Evolutionary conservation across 169 alveolate genomes (phyloP).

Genomic region (Plasmodium vinckei): DNA sequence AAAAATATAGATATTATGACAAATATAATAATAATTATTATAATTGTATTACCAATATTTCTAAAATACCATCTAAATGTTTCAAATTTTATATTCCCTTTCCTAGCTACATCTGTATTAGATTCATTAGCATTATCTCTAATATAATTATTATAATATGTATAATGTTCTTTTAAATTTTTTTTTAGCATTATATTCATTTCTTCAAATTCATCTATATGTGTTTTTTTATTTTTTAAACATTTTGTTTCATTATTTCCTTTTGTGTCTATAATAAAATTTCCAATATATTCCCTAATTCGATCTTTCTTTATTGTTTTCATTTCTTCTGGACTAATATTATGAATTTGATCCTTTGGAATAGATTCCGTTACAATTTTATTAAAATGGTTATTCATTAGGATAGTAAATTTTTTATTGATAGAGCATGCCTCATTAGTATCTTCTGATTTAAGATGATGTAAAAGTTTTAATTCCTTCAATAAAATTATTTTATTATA

Average conservation of each 20-base stretch:
- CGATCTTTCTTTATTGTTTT: background rate
- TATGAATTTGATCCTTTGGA: too few species aligned
- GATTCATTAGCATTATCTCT: slow-evolving; percentile 7
- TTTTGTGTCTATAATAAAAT: background rate
- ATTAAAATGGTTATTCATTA: too few species aligned
- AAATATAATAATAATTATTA: slow-evolving; percentile 21
- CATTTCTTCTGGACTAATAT: background rate
- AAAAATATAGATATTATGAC: slow-evolving; percentile 36
- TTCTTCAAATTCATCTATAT: slow-evolving; percentile 44
- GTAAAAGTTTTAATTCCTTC: slow-evolving; percentile 26
- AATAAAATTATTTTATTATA: slow-evolving; percentile 20
- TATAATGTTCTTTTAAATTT: slow-evolving; percentile 20
- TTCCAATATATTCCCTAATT: slow-evolving; percentile 19
- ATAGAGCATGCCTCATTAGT: background rate
- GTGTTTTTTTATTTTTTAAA: background rate
- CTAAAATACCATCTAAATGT: slow-evolving; percentile 60
- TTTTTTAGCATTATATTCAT: background rate
- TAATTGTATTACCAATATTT: slow-evolving; percentile 27
- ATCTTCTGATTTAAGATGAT: slow-evolving; percentile 4
- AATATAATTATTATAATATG: slow-evolving; percentile 1
- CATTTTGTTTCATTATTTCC: background rate
- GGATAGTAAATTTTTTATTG: too few species aligned
- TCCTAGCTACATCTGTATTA: background rate
- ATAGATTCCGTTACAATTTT: too few species aligned
- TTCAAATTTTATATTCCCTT: slow-evolving; percentile 54